Evolutionary conservation across 2,329 filamentous ascomycete genomes (phyloP).

Genomic region (Elsinoe perseae): DNA sequence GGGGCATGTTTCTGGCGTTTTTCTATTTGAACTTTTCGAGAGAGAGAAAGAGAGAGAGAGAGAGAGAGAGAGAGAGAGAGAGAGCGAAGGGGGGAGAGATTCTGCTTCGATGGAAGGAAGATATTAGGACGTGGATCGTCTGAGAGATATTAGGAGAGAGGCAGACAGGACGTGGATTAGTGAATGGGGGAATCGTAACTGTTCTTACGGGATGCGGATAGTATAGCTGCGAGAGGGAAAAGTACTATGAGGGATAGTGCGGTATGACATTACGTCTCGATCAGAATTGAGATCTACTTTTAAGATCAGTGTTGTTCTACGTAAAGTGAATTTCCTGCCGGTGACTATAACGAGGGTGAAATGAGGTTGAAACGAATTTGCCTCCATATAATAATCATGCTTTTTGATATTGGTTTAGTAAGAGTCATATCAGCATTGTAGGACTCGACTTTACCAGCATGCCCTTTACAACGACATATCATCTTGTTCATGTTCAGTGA

Average conservation of each 20-base stretch:
- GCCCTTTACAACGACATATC: too few species aligned
- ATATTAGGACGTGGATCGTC: background rate
- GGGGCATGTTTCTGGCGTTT: background rate
- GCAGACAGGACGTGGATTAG: background rate
- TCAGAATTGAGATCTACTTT: conserved; percentile 5
- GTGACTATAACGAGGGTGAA: too few species aligned
- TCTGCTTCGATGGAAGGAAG: too few species aligned
- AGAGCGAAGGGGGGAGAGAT: too few species aligned
- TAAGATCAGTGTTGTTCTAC: background rate
- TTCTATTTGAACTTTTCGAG: background rate
- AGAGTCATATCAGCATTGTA: too few species aligned
- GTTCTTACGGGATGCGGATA: background rate
- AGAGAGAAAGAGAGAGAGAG: background rate
- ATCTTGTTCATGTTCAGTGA: too few species aligned
- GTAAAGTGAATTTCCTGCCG: background rate
- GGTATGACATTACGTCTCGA: conserved; percentile 3
- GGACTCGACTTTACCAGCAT: too few species aligned
- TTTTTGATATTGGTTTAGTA: too few species aligned
- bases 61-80: background rate
- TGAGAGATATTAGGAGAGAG: background rate
- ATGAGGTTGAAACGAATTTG: background rate
- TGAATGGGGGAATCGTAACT: background rate
- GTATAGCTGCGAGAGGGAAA: background rate
- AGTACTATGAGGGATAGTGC: background rate
- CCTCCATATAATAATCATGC: too few species aligned